Evolutionary conservation across 768 basidiomycete genomes (phyloP).

Genomic region (Boletus coccyginus): DNA sequence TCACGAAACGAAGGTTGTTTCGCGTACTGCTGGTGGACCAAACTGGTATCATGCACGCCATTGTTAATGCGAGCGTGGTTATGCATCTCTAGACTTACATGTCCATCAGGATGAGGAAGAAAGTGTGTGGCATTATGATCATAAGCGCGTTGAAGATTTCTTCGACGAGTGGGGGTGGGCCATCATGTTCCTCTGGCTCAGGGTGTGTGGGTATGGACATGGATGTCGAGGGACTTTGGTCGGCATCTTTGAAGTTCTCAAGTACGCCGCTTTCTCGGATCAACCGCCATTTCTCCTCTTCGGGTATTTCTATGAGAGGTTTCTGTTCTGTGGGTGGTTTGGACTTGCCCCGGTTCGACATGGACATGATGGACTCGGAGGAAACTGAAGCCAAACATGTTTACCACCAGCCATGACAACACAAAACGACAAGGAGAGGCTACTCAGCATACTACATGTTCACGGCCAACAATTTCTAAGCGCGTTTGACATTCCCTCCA

Average conservation of each 20-base stretch:
- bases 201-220: not conserved
- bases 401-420: constrained; percentile 2
- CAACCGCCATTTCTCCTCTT: constrained; percentile 78
- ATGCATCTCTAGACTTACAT: constrained; percentile 51
- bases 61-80: not conserved
- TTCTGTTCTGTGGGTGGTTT: constrained; percentile 10
- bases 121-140: constrained; percentile 71
- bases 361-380: constrained; percentile 1
- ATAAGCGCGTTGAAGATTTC: constrained; percentile 68
- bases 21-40: constrained; percentile 79
- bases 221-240: constrained; percentile 3
- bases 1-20: constrained; percentile 48
- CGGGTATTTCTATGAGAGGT: constrained; percentile 50
- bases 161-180: constrained; percentile 47
- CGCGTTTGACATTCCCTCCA: constrained; percentile 34
- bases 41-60: constrained; percentile 37
- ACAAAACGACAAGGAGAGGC: constrained; percentile 26
- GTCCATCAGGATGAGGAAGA: constrained; percentile 77
- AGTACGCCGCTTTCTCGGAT: constrained; percentile 65
- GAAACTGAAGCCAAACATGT: constrained; percentile 11
- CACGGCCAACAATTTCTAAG: constrained; percentile 47
- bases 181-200: constrained; percentile 30
- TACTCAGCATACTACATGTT: constrained; percentile 42
- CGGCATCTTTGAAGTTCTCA: constrained; percentile 30
- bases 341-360: constrained; percentile 26